These are phyloP conservation scores for Pogostemon cablin DNA, from an alignment of 257 asterid species.

Conservation along the genomic window DNA sequence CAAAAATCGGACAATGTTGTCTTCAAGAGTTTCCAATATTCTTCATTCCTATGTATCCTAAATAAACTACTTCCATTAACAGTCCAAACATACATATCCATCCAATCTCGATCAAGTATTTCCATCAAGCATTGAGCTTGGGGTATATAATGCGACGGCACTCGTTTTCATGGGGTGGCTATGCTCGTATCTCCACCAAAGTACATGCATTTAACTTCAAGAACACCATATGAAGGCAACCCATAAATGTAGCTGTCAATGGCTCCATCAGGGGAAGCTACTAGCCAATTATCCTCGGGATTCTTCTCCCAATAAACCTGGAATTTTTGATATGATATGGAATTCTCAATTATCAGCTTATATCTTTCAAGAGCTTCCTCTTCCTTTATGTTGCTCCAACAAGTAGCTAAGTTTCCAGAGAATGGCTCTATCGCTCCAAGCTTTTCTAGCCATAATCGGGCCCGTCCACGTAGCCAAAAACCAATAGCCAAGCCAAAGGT, in stretches of 20 bases:
- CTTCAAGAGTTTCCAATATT: conserved; percentile 65
- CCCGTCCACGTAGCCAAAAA: conserved; percentile 73
- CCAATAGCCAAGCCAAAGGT: conserved; percentile 80
- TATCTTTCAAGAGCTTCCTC: conserved; percentile 77
- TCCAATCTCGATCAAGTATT: conserved; percentile 82
- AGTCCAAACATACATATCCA: conserved; percentile 87
- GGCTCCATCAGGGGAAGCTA: conserved; percentile 85
- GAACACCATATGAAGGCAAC: conserved; percentile 62
- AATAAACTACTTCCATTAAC: conserved; percentile 76
- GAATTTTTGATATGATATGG: conserved; percentile 53
- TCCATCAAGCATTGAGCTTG: conserved; percentile 97
- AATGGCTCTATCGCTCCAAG: conserved; percentile 73
- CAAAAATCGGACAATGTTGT: conserved; percentile 83
- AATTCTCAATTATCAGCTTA: conserved; percentile 57
- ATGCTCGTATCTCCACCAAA: conserved; percentile 54
- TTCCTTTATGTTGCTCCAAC: conserved; percentile 82
- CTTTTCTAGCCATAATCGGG: conserved; percentile 85
- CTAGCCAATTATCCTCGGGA: conserved; percentile 65
- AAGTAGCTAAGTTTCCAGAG: conserved; percentile 67
- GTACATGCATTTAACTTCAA: conserved; percentile 82
- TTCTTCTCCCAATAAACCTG: conserved; percentile 48
- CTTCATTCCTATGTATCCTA: conserved; percentile 60
- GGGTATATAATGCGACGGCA: conserved; percentile 72
- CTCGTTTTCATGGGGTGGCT: conserved; percentile 65
- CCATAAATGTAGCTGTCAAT: conserved; percentile 47